phyloP scores from a whole-genome alignment of 2,329 filamentous ascomycete genomes.

The Chlorencoelia australis region DNA sequence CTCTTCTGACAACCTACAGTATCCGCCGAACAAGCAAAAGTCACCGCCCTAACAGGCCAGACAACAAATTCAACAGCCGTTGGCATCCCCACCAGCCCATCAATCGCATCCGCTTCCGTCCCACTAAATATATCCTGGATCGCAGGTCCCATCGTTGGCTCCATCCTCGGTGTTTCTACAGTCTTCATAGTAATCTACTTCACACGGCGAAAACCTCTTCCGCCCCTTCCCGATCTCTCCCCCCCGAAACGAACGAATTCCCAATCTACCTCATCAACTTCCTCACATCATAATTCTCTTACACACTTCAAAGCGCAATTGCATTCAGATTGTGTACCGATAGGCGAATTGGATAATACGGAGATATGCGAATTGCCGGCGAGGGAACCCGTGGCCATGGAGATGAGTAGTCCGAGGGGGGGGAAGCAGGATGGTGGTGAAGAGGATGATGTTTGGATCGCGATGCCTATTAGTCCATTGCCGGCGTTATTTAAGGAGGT shows the following conservation, averaged over 20 bases:
- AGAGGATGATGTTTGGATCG: too few species aligned
- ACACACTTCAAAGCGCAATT: slow-evolving; percentile 11
- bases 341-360: slow-evolving; percentile 14
- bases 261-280: neutral
- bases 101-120: neutral
- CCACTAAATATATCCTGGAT: slow-evolving; percentile 17
- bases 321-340: slow-evolving; percentile 13
- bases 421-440: slow-evolving; percentile 15
- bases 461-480: slow-evolving; percentile 16
- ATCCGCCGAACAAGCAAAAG: neutral
- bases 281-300: neutral
- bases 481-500: slow-evolving; percentile 16
- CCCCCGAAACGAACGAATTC: slow-evolving; percentile 2
- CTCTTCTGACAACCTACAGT: neutral
- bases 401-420: slow-evolving; percentile 1
- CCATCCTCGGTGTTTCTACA: slow-evolving; percentile 17
- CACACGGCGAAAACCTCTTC: slow-evolving; percentile 14
- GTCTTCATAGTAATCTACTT: slow-evolving; percentile 21
- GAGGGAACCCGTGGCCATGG: slow-evolving; percentile 17
- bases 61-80: neutral
- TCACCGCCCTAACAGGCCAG: neutral
- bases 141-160: slow-evolving; percentile 20
- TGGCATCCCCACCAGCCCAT: neutral
- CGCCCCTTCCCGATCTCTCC: neutral
- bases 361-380: slow-evolving; percentile 20